Conservation (phyloP, 768 basidiomycete species). For the Coprinellus aureogranulatus region DNA sequence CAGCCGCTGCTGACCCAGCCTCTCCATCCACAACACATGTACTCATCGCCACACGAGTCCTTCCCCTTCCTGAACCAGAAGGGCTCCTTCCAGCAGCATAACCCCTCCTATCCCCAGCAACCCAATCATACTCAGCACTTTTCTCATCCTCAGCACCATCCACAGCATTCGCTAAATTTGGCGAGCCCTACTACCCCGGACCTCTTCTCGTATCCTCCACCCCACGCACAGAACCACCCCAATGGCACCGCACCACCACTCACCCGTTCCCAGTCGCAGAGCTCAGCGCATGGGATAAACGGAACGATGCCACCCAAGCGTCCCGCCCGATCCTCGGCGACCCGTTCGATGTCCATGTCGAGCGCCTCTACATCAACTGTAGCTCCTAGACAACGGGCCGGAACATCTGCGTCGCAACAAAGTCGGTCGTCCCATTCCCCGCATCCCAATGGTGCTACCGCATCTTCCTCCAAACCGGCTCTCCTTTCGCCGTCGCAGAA, state of each 20-base stretch:
- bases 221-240: constrained; percentile 10
- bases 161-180: constrained; percentile 1
- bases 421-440: not conserved
- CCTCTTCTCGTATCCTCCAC: constrained; percentile 4
- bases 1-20: constrained; percentile 1
- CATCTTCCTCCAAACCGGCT: constrained; percentile 31
- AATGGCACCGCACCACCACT: not conserved
- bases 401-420: constrained; percentile 8
- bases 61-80: constrained; percentile 1
- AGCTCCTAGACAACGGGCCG: not conserved
- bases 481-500: constrained; percentile 83
- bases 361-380: constrained; percentile 8
- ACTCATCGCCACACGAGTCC: not conserved
- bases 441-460: constrained; percentile 1
- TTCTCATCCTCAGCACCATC: constrained; percentile 5
- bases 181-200: constrained; percentile 9
- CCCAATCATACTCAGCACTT: not conserved
- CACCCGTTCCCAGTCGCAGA: constrained; percentile 3
- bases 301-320: not conserved
- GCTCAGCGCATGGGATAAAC: not conserved
- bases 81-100: not conserved
- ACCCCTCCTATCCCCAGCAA: not conserved
- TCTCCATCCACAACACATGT: not conserved
- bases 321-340: constrained; percentile 3
- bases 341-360: not conserved